Conservation (phyloP, 2,329 filamentous ascomycete species). For the Cytospora schulzeri region DNA sequence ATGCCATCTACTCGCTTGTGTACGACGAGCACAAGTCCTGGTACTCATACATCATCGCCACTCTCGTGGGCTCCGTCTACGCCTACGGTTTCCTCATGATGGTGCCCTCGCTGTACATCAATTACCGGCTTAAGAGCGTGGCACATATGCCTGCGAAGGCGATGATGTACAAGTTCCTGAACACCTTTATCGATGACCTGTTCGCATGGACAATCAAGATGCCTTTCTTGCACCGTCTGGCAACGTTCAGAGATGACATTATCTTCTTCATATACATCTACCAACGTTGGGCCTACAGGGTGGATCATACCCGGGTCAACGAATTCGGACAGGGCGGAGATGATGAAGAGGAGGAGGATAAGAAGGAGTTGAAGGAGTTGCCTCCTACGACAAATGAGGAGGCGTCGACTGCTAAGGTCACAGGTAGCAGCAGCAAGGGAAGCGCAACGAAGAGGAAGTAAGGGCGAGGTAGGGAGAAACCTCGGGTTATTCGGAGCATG, state of each 20-base stretch:
- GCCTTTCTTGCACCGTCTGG: slow-evolving; percentile 89
- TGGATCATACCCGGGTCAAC: slow-evolving; percentile 90
- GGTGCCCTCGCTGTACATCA: slow-evolving; percentile 97
- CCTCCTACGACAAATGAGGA: slow-evolving; percentile 32
- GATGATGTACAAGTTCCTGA: slow-evolving; percentile 98
- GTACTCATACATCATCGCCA: slow-evolving; percentile 96
- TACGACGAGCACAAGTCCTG: slow-evolving; percentile 97
- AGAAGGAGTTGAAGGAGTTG: slow-evolving; percentile 44
- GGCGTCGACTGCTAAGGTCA: slow-evolving; percentile 42
- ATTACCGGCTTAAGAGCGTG: slow-evolving; percentile 93
- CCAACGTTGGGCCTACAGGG: slow-evolving; percentile 88
- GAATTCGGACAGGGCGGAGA: slow-evolving; percentile 99
- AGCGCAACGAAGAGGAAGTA: slow-evolving; percentile 53
- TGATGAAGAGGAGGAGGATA: slow-evolving; percentile 62
- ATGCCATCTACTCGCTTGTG: slow-evolving; percentile 85
- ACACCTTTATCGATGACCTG: slow-evolving; percentile 98
- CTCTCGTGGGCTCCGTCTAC: slow-evolving; percentile 93
- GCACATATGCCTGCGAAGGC: slow-evolving; percentile 96
- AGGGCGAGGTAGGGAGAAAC: background rate
- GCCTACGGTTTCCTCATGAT: slow-evolving; percentile 99
- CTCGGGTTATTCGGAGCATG: background rate
- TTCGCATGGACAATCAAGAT: slow-evolving; percentile 99
- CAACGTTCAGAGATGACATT: slow-evolving; percentile 90
- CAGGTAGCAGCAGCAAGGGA: slow-evolving; percentile 50
- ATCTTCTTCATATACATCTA: slow-evolving; percentile 99